Evolutionary conservation across 495 filamentous ascomycete species (phyloP).

Genomic region (Bacidia rubella): DNA sequence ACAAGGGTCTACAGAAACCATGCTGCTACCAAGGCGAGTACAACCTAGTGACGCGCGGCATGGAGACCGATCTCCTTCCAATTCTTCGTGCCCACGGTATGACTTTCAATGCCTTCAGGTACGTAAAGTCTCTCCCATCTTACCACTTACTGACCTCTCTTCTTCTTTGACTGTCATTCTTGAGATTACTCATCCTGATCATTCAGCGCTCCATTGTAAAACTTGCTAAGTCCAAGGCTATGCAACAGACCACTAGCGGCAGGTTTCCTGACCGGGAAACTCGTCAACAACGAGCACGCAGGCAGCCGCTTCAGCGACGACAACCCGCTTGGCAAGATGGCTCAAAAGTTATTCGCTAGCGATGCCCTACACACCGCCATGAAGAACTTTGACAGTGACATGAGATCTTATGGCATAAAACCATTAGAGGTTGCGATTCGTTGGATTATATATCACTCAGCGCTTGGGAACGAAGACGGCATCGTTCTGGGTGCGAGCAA

Average conservation of each 20-base stretch:
- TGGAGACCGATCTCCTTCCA: slow-evolving; percentile 37
- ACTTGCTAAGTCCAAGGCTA: too few species aligned
- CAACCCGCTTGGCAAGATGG: slow-evolving; percentile 10
- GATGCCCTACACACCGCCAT: slow-evolving; percentile 18
- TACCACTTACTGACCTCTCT: too few species aligned
- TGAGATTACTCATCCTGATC: too few species aligned
- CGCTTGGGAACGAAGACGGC: too few species aligned
- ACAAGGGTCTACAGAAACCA: slow-evolving; percentile 27
- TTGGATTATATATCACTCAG: too few species aligned
- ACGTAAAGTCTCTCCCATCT: slow-evolving; percentile 11
- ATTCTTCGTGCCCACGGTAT: slow-evolving; percentile 38
- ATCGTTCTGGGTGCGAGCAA: too few species aligned
- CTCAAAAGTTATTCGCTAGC: slow-evolving; percentile 17
- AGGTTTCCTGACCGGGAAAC: slow-evolving; percentile 35
- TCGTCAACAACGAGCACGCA: slow-evolving; percentile 18
- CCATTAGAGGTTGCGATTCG: slow-evolving; percentile 21
- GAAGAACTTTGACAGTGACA: slow-evolving; percentile 9
- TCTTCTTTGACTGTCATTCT: too few species aligned
- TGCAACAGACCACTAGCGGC: slow-evolving; percentile 31
- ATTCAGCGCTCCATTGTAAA: too few species aligned
- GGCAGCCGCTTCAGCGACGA: slow-evolving; percentile 20
- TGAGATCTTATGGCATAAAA: slow-evolving; percentile 15
- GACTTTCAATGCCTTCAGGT: slow-evolving; percentile 34
- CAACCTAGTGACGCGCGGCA: slow-evolving; percentile 26
- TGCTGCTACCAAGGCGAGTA: slow-evolving; percentile 32